A percentile compares a stretch with the other conserved stretches of the same genome.
Evolutionary conservation across 768 basidiomycete species (phyloP).

Genomic region (Tylopilus felleus): DNA sequence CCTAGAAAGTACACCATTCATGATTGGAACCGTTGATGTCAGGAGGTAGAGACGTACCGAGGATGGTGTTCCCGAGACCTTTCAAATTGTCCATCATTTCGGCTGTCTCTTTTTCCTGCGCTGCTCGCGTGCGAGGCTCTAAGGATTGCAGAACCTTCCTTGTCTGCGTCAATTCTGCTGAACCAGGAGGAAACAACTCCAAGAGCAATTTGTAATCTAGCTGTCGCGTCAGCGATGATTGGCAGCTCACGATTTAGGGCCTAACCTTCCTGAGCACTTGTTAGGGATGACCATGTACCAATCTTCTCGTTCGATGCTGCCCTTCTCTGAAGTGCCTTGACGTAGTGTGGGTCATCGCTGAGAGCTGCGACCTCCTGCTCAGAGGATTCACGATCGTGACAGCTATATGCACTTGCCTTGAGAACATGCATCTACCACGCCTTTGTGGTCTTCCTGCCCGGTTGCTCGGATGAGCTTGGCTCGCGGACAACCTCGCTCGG

Average conservation of each 20-base stretch:
- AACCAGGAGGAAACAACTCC: constrained; percentile 54
- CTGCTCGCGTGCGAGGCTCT: constrained; percentile 66
- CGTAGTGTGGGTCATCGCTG: constrained; percentile 78
- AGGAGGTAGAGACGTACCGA: constrained; percentile 50
- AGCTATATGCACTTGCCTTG: constrained; percentile 45
- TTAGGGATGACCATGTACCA: constrained; percentile 78
- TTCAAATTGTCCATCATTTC: constrained; percentile 95
- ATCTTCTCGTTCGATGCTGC: constrained; percentile 81
- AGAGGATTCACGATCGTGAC: not conserved
- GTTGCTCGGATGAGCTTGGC: constrained; percentile 1
- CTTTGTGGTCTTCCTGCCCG: constrained; percentile 68
- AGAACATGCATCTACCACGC: constrained; percentile 77
- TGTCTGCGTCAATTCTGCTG: constrained; percentile 47
- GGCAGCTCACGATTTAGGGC: not conserved
- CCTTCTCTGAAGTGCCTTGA: constrained; percentile 88
- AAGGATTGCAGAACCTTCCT: constrained; percentile 50
- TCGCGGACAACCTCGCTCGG: constrained; percentile 1
- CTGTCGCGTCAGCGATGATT: not conserved
- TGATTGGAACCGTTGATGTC: not conserved
- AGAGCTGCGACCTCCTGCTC: constrained; percentile 53
- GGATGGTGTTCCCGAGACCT: constrained; percentile 82
- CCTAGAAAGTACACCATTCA: constrained; percentile 42
- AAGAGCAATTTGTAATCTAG: constrained; percentile 80
- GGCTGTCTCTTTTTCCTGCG: constrained; percentile 80
- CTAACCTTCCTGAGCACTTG: constrained; percentile 80